Conservation (phyloP, 2,329 filamentous ascomycete species). For the Penicillium sp. region DNA sequence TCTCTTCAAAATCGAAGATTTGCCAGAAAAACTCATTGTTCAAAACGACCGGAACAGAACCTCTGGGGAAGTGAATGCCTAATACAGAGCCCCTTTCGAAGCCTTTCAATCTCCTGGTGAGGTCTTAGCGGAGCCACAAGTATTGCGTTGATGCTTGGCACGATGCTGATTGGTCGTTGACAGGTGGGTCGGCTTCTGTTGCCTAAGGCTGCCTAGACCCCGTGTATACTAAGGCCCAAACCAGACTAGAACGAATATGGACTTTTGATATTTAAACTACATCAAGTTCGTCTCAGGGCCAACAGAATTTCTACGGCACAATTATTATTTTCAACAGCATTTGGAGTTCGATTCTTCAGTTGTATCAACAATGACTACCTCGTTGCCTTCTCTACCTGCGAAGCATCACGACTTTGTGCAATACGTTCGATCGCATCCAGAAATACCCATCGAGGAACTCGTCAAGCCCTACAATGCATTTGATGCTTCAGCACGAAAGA, state of each 20-base stretch:
- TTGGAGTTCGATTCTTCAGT: background rate
- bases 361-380: conserved; percentile 10
- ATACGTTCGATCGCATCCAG: conserved; percentile 31
- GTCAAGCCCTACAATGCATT: conserved; percentile 43
- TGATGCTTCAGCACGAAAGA: conserved; percentile 41
- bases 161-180: background rate
- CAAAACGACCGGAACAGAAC: background rate
- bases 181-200: conserved; percentile 5
- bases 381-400: conserved; percentile 34
- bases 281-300: background rate
- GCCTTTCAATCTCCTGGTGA: background rate
- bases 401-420: conserved; percentile 35
- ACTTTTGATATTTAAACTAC: conserved; percentile 9
- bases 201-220: conserved; percentile 20
- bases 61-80: background rate
- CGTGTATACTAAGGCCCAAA: background rate
- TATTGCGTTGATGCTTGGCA: background rate
- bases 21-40: too few relatives aligned
- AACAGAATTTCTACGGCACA: background rate
- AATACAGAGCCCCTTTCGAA: background rate
- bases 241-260: background rate
- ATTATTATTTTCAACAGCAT: background rate
- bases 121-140: background rate
- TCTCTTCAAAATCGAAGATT: background rate
- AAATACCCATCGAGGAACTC: conserved; percentile 34